Evolutionary conservation across 2,329 filamentous ascomycete genomes (phyloP).

Genomic region (Hypoxylon sp.): DNA sequence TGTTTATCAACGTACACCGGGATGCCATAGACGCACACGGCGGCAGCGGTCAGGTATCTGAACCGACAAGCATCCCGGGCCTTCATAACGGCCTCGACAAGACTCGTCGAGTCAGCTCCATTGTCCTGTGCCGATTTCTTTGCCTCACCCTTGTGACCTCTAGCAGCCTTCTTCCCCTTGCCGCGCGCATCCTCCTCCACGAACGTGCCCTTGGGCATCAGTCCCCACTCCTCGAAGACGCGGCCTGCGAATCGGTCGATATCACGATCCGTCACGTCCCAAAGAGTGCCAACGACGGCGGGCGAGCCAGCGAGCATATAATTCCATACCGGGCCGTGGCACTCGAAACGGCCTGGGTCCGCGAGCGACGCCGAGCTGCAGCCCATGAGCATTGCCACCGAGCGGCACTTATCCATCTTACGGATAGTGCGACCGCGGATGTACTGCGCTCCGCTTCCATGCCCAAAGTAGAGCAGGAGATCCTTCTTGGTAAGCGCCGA

Average conservation of each 20-base stretch:
- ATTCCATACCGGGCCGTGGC: slow-evolving; percentile 88
- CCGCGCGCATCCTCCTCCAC: slow-evolving; percentile 46
- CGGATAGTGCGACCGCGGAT: slow-evolving; percentile 86
- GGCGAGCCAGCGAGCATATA: slow-evolving; percentile 90
- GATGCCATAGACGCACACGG: slow-evolving; percentile 93
- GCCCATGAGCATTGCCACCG: slow-evolving; percentile 89
- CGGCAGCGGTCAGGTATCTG: slow-evolving; percentile 90
- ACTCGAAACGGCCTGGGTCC: slow-evolving; percentile 87
- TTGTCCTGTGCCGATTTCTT: slow-evolving; percentile 12
- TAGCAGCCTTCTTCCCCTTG: slow-evolving; percentile 39
- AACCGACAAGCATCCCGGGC: slow-evolving; percentile 84
- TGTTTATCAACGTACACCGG: slow-evolving; percentile 76
- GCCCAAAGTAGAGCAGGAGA: slow-evolving; percentile 91
- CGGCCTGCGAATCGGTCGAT: slow-evolving; percentile 90
- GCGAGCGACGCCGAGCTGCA: slow-evolving; percentile 86
- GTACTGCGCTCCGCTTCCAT: slow-evolving; percentile 94
- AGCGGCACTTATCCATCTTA: slow-evolving; percentile 75
- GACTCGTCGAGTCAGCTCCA: slow-evolving; percentile 52
- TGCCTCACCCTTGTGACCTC: slow-evolving; percentile 41
- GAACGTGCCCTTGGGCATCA: slow-evolving; percentile 63
- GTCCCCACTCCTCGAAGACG: slow-evolving; percentile 86
- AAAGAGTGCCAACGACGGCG: slow-evolving; percentile 89
- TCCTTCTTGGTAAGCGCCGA: slow-evolving; percentile 70
- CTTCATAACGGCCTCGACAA: slow-evolving; percentile 83
- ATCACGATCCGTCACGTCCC: slow-evolving; percentile 98